Evolutionary conservation across 208 protist genomes (phyloP), one percentile per base, ranked within the genome.

Genomic region (Wallacemonas sp.): DNA sequence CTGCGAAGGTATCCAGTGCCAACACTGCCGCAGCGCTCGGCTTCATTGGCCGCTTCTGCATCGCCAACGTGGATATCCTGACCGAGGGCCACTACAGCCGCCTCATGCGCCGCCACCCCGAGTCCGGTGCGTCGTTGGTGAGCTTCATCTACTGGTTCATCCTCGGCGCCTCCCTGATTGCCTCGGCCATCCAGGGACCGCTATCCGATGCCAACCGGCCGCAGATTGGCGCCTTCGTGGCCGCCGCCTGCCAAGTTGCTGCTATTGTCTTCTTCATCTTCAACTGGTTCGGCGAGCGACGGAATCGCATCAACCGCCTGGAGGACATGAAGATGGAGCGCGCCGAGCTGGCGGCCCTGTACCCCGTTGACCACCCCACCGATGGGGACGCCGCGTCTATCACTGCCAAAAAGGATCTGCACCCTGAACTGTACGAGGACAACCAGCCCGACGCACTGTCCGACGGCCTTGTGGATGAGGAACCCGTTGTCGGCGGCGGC

Each of bases 21-120:
- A 50, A 46, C 19, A 41, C 50, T 13, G 66, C 59, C n/a, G 67
- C 63, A 21, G 72, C 30, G 44, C 55, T 61, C 22, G 15, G 41
- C 36, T 71, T 71, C 38, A 24, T 71, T n/a, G 39, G 30, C 22
- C 32, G 21, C 55, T 79, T 83, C 34, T 72, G 50, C 29, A 73
- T 67, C 26, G 71, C 72, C 33, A 70, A 46, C 33, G 46, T 83
- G 45, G 77, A 83, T 48, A 72, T 83, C 52, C 68, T 83, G 6
- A 30, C 44, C 1, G 72, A 83, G 53, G 77, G 77, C 15, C 67
- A 73, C 44, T 83, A 83, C 77, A 79, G 71, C 57, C 68, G 69
- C 33, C 68, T 76, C 45, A 79, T 83, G 59, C 63, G 65, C 19
- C 63, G 62, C 17, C 17, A 48, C 6, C 77, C 77, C 44, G 42